Evolutionary conservation across 306 rosid species (phyloP).

Genomic region (Hippophae gyantsensis): DNA sequence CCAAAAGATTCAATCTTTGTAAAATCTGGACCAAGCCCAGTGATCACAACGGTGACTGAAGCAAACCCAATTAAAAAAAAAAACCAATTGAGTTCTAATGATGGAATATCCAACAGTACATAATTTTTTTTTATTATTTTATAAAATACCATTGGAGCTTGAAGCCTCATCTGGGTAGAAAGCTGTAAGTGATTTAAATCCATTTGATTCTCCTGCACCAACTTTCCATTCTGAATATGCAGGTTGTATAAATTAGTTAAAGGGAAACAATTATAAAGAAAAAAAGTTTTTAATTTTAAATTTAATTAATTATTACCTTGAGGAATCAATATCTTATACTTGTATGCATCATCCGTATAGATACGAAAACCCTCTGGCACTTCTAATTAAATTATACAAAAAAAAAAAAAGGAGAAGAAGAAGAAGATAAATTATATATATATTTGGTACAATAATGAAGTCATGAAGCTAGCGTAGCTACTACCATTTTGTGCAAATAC

Average conservation of each 20-base stretch:
- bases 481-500: conserved; percentile 30
- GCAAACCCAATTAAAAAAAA: not conserved
- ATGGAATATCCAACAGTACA: not conserved
- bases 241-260: conserved; percentile 5
- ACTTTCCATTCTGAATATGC: conserved; percentile 56
- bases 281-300: too few species aligned
- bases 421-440: not conserved
- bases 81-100: not conserved
- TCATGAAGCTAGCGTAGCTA: not conserved
- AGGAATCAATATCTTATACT: conserved; percentile 67
- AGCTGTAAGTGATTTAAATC: conserved; percentile 77
- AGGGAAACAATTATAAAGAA: too few species aligned
- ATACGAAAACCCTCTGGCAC: conserved; percentile 44
- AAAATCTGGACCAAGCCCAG: conserved; percentile 86
- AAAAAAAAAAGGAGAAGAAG: not conserved
- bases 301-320: conserved; percentile 36
- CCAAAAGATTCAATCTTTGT: conserved; percentile 93
- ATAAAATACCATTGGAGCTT: conserved; percentile 51
- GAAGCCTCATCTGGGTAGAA: conserved; percentile 57
- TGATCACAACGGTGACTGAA: conserved; percentile 67
- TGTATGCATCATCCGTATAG: conserved; percentile 63
- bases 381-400: conserved; percentile 26
- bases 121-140: not conserved
- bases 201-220: conserved; percentile 70
- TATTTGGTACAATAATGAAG: not conserved